Evolutionary conservation across 2,329 filamentous ascomycete species (phyloP), one percentile per base, ranked within the genome.

Genomic region (Byssoonygena ceratinophila): DNA sequence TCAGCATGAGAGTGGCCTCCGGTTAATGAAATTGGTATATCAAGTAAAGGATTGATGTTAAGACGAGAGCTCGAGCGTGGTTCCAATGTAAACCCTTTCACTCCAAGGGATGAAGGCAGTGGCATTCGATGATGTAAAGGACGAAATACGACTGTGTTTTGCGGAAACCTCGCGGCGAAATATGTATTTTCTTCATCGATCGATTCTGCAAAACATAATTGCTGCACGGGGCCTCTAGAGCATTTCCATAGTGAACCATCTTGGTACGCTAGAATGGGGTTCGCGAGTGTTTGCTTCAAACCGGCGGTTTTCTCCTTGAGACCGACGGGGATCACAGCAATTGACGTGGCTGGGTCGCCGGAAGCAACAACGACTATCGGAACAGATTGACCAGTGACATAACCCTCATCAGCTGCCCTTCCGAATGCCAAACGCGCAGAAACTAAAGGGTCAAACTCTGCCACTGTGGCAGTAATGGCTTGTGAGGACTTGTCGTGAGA

Each of bases 1-100:
- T 81, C 73, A 1, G 73, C 73, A 61, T 80, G 77, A 2, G 72
- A 58, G 27, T 63, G 61, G 0, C 70, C 73, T 9, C 73, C 75
- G 1, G 73, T 77, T 23, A 71, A 60, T 1, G 65, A 61, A 12
- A 63, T 62, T 1, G 63, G 59, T 34, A 80, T 65, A 32, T 69
- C 69, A 16, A 75, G 59, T 9, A 80, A 59, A 2, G 70, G 69
- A 53, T 74, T 73, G 0, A 72, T 63, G 52, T 53, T 70, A 3
- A 82, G 63, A 34, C 65, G 64, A 14, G 76, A 76, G 53, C 60
- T 59, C 25, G 47, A 67, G 47, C 16, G 64, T 55, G 22, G 14
- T 11, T 44, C 48, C 9, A 46, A 34, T 9, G 41, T 37, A 25
- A 54, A 55, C 18, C 53, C 46, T 40, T 55, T 57, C 39, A 55